Percentiles rank a stretch among this genome's conserved stretches.
These are phyloP conservation scores for Lentinula raphanica DNA, from an alignment of 768 basidiomycete genomes.

Conservation along the genomic window DNA sequence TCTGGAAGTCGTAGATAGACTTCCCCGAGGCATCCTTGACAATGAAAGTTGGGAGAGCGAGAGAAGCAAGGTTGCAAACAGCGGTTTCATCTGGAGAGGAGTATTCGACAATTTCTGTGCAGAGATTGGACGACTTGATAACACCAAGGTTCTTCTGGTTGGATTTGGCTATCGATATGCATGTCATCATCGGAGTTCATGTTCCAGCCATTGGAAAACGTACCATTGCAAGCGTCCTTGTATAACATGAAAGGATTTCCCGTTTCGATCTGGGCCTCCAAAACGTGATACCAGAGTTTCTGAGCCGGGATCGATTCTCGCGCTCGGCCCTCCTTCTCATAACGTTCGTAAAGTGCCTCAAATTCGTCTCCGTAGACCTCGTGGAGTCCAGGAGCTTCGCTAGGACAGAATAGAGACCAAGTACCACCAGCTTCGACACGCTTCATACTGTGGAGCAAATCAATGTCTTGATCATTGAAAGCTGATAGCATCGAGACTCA, in stretches of 20 bases:
- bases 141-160: slow-evolving; percentile 98
- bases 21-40: slow-evolving; percentile 21
- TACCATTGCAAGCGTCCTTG: slow-evolving; percentile 93
- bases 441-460: slow-evolving; percentile 67
- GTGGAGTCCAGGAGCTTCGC: slow-evolving; percentile 85
- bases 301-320: slow-evolving; percentile 86
- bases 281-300: slow-evolving; percentile 96
- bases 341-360: slow-evolving; percentile 76
- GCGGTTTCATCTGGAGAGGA: slow-evolving; percentile 96
- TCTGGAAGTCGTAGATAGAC: slow-evolving; percentile 85
- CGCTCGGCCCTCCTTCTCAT: slow-evolving; percentile 86
- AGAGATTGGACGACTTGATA: slow-evolving; percentile 98
- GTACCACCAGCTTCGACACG: slow-evolving; percentile 85
- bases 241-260: slow-evolving; percentile 99
- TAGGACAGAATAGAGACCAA: slow-evolving; percentile 98
- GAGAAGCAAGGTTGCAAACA: slow-evolving; percentile 96
- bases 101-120: slow-evolving; percentile 99
- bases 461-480: neutral
- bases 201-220: slow-evolving; percentile 19
- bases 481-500: slow-evolving; percentile 31
- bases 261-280: slow-evolving; percentile 97
- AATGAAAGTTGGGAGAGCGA: slow-evolving; percentile 92
- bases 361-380: slow-evolving; percentile 92
- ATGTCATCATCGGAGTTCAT: too few relatives aligned
- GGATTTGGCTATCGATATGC: slow-evolving; percentile 70